These are phyloP conservation scores for Sordariomycetes sp. DNA, from an alignment of 2,329 filamentous ascomycete genomes.

Conservation along the genomic window DNA sequence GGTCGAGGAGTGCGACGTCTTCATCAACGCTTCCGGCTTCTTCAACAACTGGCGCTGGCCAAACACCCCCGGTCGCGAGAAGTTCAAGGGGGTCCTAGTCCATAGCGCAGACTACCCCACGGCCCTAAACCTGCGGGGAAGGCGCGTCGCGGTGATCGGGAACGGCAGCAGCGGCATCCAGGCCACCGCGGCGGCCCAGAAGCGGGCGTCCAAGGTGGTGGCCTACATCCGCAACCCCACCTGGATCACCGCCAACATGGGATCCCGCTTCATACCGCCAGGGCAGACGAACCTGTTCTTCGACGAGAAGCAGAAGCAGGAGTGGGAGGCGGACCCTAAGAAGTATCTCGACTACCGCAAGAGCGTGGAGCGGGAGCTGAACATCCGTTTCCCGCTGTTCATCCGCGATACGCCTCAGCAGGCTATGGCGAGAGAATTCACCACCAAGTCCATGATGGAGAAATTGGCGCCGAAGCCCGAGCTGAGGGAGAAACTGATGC, in stretches of 20 bases:
- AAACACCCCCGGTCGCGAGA: constrained; percentile 28
- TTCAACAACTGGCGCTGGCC: constrained; percentile 42
- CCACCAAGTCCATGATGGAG: too few species aligned
- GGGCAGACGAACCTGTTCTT: background rate
- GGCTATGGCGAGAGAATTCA: too few species aligned
- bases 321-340: background rate
- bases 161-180: constrained; percentile 44
- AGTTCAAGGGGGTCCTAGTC: constrained; percentile 34
- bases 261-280: too few species aligned
- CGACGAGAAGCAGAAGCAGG: background rate
- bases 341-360: too few species aligned
- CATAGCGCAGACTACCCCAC: constrained; percentile 41
- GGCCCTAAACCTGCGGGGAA: constrained; percentile 32
- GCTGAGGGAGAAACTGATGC: too few species aligned
- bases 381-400: too few species aligned
- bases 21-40: constrained; percentile 37
- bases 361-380: background rate
- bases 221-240: too few species aligned
- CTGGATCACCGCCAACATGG: too few species aligned
- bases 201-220: too few species aligned
- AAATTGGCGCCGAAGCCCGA: too few species aligned
- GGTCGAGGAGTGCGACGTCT: constrained; percentile 31
- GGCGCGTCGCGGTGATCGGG: constrained; percentile 41
- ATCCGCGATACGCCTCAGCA: too few species aligned
- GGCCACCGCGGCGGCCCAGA: too few species aligned